phyloP scores from a whole-genome alignment of 768 basidiomycete genomes.

The Rhodotorula kratochvilovae region DNA sequence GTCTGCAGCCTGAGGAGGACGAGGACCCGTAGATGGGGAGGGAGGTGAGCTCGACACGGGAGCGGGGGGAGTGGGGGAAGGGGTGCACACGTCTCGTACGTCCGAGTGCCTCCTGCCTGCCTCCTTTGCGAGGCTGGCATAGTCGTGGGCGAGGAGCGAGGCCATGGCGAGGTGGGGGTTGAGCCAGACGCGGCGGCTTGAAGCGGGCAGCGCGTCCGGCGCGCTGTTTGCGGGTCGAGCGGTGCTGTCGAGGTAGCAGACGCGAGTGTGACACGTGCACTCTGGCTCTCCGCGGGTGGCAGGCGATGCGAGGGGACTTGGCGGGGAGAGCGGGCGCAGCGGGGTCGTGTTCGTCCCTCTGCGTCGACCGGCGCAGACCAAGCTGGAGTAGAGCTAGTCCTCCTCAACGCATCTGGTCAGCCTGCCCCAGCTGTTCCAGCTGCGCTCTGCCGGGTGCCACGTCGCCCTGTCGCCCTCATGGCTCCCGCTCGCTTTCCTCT shows the following conservation, averaged over 20 bases:
- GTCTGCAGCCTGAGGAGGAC: conserved; percentile 26
- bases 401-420: background rate
- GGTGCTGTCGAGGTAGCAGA: too few relatives aligned
- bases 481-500: background rate
- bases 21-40: too few relatives aligned
- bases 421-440: background rate
- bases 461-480: background rate
- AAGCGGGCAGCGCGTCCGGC: background rate
- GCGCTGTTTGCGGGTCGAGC: too few relatives aligned
- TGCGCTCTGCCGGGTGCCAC: background rate
- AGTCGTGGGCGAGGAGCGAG: conserved; percentile 12
- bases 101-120: conserved; percentile 30
- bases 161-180: background rate
- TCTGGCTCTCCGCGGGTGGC: too few relatives aligned
- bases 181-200: background rate
- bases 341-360: too few relatives aligned
- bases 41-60: background rate
- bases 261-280: too few relatives aligned
- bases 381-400: too few relatives aligned
- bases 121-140: conserved; percentile 22
- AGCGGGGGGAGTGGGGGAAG: too few relatives aligned
- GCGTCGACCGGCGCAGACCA: too few relatives aligned
- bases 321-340: too few relatives aligned
- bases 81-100: conserved; percentile 24
- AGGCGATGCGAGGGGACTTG: too few relatives aligned